Evolutionary conservation across 345 rosid genomes (phyloP), one percentile per base, ranked within the genome.

Genomic region (Theobroma cacao): DNA sequence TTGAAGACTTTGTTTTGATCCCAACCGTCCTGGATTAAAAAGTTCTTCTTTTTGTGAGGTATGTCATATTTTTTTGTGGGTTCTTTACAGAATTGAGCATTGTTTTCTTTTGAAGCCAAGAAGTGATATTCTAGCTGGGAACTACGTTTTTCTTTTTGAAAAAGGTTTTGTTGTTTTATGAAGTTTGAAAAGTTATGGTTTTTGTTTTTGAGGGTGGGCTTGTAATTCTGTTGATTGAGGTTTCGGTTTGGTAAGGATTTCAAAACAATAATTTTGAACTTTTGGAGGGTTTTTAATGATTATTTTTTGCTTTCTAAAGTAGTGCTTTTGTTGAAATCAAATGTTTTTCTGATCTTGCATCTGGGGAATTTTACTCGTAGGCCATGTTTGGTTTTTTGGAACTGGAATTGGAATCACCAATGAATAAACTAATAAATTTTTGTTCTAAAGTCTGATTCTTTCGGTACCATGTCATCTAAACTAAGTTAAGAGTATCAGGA

Each of bases 41-140:
- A 7, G 30, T 74, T 45, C 17, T 50, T 30, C 18, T 36, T 77
- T 45, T 75, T 14, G 14, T 13, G 84, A 85, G 87, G 89, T 86
- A 70, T 60, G 26, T 40, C 24, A 45, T 5, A 45, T 5, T 79
- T 63, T 13, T 17, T 5, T 36, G 41, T 58, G 66, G 26, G 52
- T 45, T 61, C 30, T 62, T 20, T 59, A 53, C 30, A 70, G 43
- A 73, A 76, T 68, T 86, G 76, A 79, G 76, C 83, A 14, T 60
- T 79, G 58, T 45, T 48, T 17, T 40, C 55, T 41, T 50, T 65
- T 82, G 78, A 69, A 63, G 74, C 72, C 36, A 40, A 60, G 64
- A 38, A 52, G 64, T 52, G 45, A 31, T 36, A 48, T 72, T 81
- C 82, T 53, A 52, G 71, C 56, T 72, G 73, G 24, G 69, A 48